Evolutionary conservation across 352 stramenopile genomes (phyloP), one percentile per base, ranked within the genome.

Genomic region (Nothophytophthora sp.): DNA sequence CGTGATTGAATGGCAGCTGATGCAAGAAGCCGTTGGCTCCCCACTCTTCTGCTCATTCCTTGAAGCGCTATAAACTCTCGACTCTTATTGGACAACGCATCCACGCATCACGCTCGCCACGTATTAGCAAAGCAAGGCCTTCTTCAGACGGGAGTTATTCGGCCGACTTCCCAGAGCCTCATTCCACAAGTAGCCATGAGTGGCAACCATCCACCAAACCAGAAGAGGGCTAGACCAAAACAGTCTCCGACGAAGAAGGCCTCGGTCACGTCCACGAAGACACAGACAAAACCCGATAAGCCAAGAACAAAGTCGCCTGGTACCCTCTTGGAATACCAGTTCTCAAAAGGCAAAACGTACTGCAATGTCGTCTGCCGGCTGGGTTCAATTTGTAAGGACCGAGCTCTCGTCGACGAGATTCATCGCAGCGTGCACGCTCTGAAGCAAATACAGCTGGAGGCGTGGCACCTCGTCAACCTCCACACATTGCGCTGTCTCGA

Each of bases 401-500:
- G 39, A 38, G 39, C 49, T 32, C 49, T 57, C 20, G 29, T 30
- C 50, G 29, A 49, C 18, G 22, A 57, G 39, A 50, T 57, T 22
- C 38, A n/a, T 22, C 28, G 41, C 38, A 50, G 49, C 49, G 32
- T 49, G 16, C 49, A 28, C 36, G 40, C 29, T 20, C 49, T 57
- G 49, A 57, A 57, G 34, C 49, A 57, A 32, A 42, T 57, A 19
- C 49, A 57, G 38, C 34, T 57, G 32, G 49, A 57, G 39, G 38
- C 34, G 11, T 60, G 51, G 38, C 42, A 60, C 42, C 37, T 60
- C 19, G 42, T 48, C 4, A 60, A 53, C 28, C 34, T 60, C 23
- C 51, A 60, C 13, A 48, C 45, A 18, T 42, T 60, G 3, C 35
- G 51, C 15, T 60, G 51, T 37, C 33, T 60, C 23, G 28, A 48